These are phyloP conservation scores for Aspergillus heteromorphus DNA, from an alignment of 495 filamentous ascomycete genomes.

Conservation along the genomic window DNA sequence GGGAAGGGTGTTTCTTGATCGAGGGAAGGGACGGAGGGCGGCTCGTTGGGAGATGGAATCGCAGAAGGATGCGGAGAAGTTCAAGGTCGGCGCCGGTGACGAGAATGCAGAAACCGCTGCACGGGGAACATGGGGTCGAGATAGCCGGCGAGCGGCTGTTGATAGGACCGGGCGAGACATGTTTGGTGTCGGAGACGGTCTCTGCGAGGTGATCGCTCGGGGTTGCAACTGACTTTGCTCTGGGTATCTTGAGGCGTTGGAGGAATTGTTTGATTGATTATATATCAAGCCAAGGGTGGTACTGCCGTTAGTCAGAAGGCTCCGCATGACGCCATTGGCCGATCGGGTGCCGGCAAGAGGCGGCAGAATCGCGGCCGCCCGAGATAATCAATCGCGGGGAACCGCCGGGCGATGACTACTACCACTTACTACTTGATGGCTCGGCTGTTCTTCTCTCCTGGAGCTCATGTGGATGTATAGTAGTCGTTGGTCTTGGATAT, in stretches of 20 bases:
- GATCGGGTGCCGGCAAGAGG: conserved; percentile 12
- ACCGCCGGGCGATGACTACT: neutral
- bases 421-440: neutral
- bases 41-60: neutral
- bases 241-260: conserved; percentile 1
- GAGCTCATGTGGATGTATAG: neutral
- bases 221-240: neutral
- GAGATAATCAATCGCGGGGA: conserved; percentile 16
- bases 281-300: conserved; percentile 8
- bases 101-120: conserved; percentile 20
- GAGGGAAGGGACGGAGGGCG: neutral
- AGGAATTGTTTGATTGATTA: conserved; percentile 19
- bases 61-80: conserved; percentile 34
- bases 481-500: neutral
- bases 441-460: neutral
- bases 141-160: conserved; percentile 21
- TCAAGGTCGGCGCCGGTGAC: conserved; percentile 21
- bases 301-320: conserved; percentile 27
- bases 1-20: neutral
- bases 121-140: conserved; percentile 9
- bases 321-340: conserved; percentile 31
- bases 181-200: neutral
- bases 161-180: conserved; percentile 30
- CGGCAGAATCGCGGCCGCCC: conserved; percentile 26
- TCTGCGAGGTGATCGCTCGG: neutral